Evolutionary conservation across 169 alveolate genomes (phyloP), one percentile per base, ranked within the genome.

Genomic region (Condylostoma magnum): DNA sequence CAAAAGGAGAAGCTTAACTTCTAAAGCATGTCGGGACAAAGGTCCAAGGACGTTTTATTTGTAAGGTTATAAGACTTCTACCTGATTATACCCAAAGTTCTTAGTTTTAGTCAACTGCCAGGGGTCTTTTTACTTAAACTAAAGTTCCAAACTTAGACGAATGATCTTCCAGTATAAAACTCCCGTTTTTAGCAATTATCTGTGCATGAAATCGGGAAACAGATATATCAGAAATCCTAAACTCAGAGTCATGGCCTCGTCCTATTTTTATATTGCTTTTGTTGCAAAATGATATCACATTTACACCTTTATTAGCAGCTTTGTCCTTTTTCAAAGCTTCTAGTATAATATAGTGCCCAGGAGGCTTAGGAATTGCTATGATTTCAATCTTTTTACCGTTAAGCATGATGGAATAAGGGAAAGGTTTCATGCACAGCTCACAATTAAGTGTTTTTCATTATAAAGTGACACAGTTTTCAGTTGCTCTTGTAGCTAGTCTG

Each of bases 71-170:
- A 8, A 66, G 6, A 10, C 51, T 20, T 43, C 63, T 41, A 1
- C 63, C 75, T 6, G 47, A 10, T 31, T 66, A 50, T 8, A 66
- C 47, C 0, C 30, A 15, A 1, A 66, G 8, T 47, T n/a, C 28
- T 22, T 6, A 10, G 3, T 18, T n/a, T 10, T 12, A 8, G 31
- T 81, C 89, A 27, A 81, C 50, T 20, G 75, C 84, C 6, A 77
- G 46, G 5, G 83, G 81, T 55, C 83, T 34, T 69, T 65, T 55
- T 22, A 81, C 38, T 38, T 78, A 83, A 50, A 96, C 81, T 44
- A 97, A 83, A 3, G 99, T 96, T 2, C 99, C 99, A 77, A 97
- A 96, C 70, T 97, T 97, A 67, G 98, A 89, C 34, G 86, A 67
- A 52, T 87, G 84, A 82, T 97, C 99, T 65, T 94, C 94, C 18